A percentile compares a stretch with the other conserved stretches of the same genome.
Evolutionary conservation across 768 basidiomycete species (phyloP).

Genomic region (Rhodotorula kratochvilovae): DNA sequence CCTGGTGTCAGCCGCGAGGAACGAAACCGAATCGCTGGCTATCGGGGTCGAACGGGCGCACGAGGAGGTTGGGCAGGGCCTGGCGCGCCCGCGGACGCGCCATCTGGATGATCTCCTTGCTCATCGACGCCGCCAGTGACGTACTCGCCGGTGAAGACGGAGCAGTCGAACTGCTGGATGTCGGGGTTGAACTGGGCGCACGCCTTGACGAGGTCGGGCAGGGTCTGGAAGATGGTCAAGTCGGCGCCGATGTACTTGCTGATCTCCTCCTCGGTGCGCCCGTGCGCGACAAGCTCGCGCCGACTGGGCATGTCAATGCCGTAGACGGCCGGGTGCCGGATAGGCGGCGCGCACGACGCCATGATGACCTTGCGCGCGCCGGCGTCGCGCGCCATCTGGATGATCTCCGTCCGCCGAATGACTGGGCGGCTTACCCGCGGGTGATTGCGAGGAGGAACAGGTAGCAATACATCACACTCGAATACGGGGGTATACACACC

Average conservation of each 20-base stretch:
- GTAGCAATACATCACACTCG: neutral
- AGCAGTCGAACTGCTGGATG: conserved; percentile 83
- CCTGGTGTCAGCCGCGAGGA: too few relatives aligned
- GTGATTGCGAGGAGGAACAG: neutral
- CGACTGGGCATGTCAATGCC: conserved; percentile 99
- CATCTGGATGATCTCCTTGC: conserved; percentile 98
- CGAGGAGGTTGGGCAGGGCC: too few relatives aligned
- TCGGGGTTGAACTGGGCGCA: conserved; percentile 71
- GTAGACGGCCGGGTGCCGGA: conserved; percentile 90
- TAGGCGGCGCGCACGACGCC: conserved; percentile 94
- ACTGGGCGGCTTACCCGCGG: too few relatives aligned
- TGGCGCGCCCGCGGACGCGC: too few relatives aligned
- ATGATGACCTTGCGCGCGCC: conserved; percentile 94
- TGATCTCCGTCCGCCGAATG: conserved; percentile 56
- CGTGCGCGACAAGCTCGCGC: conserved; percentile 83
- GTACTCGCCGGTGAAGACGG: conserved; percentile 95
- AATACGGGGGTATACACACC: neutral
- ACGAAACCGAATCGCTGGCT: too few relatives aligned
- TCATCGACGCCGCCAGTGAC: conserved; percentile 91
- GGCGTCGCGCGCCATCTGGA: conserved; percentile 99
- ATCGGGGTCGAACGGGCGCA: too few relatives aligned
- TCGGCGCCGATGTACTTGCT: conserved; percentile 85
- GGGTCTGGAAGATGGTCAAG: conserved; percentile 89
- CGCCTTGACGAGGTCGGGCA: conserved; percentile 77
- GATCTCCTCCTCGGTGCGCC: conserved; percentile 65